Evolutionary conservation across 345 rosid species (phyloP).

Genomic region (Firmiana major): DNA sequence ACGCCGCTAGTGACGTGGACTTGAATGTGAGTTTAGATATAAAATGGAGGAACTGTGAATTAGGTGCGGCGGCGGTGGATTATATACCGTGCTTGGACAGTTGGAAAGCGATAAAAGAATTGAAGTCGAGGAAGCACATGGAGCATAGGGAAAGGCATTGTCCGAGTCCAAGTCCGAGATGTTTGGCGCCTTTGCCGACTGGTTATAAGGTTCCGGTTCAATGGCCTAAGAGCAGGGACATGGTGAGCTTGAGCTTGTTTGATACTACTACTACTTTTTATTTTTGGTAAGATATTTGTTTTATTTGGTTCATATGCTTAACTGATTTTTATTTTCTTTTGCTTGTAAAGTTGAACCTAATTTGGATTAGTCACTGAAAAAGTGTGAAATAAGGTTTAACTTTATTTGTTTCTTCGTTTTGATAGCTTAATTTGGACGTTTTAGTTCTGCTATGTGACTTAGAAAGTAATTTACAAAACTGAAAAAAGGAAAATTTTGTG

Average conservation of each 20-base stretch:
- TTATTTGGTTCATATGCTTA: not conserved
- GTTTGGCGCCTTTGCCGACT: constrained; percentile 67
- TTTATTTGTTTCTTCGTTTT: not conserved
- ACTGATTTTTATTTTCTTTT: not conserved
- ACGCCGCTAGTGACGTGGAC: constrained; percentile 2
- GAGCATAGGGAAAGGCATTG: constrained; percentile 92
- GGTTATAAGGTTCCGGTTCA: constrained; percentile 65
- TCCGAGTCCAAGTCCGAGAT: constrained; percentile 57
- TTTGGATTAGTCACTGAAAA: not conserved
- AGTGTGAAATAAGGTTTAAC: not conserved
- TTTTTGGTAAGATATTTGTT: constrained; percentile 14
- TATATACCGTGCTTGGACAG: constrained; percentile 86
- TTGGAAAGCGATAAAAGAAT: constrained; percentile 47
- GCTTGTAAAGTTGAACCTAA: not conserved
- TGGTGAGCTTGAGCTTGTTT: constrained; percentile 90
- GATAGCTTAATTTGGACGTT: no score
- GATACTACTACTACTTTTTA: not conserved
- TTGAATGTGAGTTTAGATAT: constrained; percentile 15
- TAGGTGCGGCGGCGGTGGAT: constrained; percentile 51
- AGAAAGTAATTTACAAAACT: not conserved
- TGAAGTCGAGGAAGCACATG: constrained; percentile 73
- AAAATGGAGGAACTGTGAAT: constrained; percentile 54
- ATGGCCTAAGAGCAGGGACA: constrained; percentile 96
- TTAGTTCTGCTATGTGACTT: not conserved
- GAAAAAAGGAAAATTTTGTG: not conserved